phyloP scores from a whole-genome alignment of 2,329 filamentous ascomycete genomes.

The Fusarium sp. region DNA sequence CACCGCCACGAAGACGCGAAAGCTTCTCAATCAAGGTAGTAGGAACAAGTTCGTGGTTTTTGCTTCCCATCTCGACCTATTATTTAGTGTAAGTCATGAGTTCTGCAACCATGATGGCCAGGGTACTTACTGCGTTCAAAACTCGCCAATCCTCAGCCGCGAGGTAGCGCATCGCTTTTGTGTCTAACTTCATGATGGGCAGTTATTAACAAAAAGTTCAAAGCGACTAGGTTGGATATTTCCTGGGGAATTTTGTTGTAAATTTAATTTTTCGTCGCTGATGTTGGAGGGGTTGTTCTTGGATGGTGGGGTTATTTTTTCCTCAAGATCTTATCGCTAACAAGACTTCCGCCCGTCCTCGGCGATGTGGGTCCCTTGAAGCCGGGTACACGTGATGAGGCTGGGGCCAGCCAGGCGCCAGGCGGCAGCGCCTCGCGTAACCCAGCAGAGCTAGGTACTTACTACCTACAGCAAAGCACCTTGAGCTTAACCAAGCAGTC shows the following conservation, averaged over 20 bases:
- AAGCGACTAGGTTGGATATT: constrained; percentile 3
- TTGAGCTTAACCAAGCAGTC: constrained; percentile 56
- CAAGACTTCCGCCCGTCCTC: constrained; percentile 8
- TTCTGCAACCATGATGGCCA: constrained; percentile 51
- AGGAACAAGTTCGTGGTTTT: constrained; percentile 97
- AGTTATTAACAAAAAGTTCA: background rate
- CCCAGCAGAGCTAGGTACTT: constrained; percentile 54
- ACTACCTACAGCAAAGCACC: constrained; percentile 48
- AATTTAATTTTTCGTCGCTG: constrained; percentile 9
- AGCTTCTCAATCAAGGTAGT: constrained; percentile 89
- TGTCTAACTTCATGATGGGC: constrained; percentile 88
- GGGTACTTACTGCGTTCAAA: constrained; percentile 81
- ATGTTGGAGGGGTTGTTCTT: constrained; percentile 44
- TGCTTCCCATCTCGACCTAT: constrained; percentile 92
- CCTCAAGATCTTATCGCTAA: constrained; percentile 51
- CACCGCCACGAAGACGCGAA: constrained; percentile 82
- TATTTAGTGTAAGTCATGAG: constrained; percentile 45
- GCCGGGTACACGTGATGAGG: constrained; percentile 51
- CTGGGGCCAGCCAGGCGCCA: constrained; percentile 57
- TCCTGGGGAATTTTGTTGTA: background rate
- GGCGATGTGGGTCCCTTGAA: constrained; percentile 7
- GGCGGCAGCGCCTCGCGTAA: constrained; percentile 64
- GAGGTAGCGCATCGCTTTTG: constrained; percentile 92
- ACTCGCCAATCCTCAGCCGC: constrained; percentile 95
- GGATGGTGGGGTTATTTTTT: constrained; percentile 50